Conservation (phyloP, 2,329 filamentous ascomycete species). For the Neonectria magnoliae region DNA sequence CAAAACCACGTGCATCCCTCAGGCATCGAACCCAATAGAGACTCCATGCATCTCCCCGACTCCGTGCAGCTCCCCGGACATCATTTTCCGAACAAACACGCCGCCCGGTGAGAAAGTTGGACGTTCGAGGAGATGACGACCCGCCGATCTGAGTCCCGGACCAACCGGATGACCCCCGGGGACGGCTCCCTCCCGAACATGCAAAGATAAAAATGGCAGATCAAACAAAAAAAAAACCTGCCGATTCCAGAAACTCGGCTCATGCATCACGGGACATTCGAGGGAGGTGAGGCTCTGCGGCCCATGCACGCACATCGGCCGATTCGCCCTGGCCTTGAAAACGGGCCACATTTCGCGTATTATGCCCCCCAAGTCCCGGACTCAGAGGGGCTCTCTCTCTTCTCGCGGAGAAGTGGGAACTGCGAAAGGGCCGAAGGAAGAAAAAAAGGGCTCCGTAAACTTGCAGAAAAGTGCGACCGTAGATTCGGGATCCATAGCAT, state of each 20-base stretch:
- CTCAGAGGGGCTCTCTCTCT: background rate
- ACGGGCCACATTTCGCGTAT: slow-evolving; percentile 11
- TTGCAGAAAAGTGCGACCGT: slow-evolving; percentile 5
- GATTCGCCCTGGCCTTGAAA: slow-evolving; percentile 12
- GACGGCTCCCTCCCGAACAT: background rate
- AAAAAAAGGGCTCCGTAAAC: slow-evolving; percentile 10
- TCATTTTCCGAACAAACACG: background rate
- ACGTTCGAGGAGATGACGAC: slow-evolving; percentile 9
- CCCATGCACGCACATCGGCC: slow-evolving; percentile 34
- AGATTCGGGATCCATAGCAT: slow-evolving; percentile 22
- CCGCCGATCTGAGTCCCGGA: slow-evolving; percentile 8
- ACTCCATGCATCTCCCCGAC: background rate
- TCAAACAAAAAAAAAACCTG: slow-evolving; percentile 15
- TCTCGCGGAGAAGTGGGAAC: background rate
- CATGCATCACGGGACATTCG: slow-evolving; percentile 29
- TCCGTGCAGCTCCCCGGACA: background rate
- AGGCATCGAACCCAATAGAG: background rate
- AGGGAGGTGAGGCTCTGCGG: slow-evolving; percentile 25
- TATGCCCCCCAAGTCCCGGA: background rate
- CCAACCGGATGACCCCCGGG: slow-evolving; percentile 2
- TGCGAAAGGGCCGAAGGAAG: background rate
- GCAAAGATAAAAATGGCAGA: slow-evolving; percentile 12
- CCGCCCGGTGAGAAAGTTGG: background rate
- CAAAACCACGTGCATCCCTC: background rate
- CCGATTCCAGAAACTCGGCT: slow-evolving; percentile 31